Percentiles rank a stretch among this genome's conserved stretches.
phyloP scores from a whole-genome alignment of 352 stramenopile species.

The Phytopythium litorale region DNA sequence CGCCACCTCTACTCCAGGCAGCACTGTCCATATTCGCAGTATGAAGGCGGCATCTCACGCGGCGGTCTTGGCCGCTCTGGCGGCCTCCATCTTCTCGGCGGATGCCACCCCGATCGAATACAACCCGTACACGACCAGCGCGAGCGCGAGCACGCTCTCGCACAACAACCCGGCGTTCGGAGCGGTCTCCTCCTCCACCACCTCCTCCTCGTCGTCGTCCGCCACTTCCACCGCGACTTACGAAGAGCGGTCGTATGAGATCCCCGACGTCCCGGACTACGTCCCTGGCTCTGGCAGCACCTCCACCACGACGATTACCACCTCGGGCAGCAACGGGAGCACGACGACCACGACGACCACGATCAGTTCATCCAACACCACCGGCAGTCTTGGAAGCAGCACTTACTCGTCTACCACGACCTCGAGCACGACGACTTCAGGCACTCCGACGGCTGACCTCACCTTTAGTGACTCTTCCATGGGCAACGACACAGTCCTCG shows the following conservation, averaged over 20 bases:
- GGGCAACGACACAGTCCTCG: conserved; percentile 12
- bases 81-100: not conserved
- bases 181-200: conserved; percentile 12
- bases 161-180: conserved; percentile 23
- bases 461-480: conserved; percentile 14
- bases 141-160: conserved; percentile 20
- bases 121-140: conserved; percentile 26
- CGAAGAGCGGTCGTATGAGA: conserved; percentile 6
- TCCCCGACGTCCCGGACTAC: conserved; percentile 14
- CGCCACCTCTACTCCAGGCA: not conserved
- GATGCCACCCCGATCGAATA: conserved; percentile 22
- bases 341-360: not conserved
- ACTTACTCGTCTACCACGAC: not conserved
- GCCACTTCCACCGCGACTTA: conserved; percentile 14
- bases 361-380: conserved; percentile 6
- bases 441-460: conserved; percentile 9
- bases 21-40: not conserved
- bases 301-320: conserved; percentile 4
- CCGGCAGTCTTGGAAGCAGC: not conserved
- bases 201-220: not conserved
- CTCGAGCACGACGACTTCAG: conserved; percentile 9
- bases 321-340: not conserved
- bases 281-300: conserved; percentile 12
- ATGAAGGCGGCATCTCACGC: not conserved
- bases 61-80: not conserved